phyloP scores from a whole-genome alignment of 2,329 filamentous ascomycete species.

The Aspergillus calidoustus region DNA sequence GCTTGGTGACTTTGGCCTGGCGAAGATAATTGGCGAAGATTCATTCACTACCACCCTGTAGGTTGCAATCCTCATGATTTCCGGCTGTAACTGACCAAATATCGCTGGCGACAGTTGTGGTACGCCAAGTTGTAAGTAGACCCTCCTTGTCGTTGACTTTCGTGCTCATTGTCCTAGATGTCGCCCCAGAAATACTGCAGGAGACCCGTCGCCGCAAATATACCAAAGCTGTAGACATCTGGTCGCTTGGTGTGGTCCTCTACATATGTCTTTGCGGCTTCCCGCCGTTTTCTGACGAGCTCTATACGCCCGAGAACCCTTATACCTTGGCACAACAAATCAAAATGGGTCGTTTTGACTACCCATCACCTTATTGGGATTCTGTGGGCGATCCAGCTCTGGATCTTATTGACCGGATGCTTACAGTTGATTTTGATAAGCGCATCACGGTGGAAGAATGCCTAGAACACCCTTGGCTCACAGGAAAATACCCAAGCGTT shows the following conservation, averaged over 20 bases:
- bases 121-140: slow-evolving; percentile 77
- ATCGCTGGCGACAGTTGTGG: slow-evolving; percentile 62
- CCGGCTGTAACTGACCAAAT: slow-evolving; percentile 18
- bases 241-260: slow-evolving; percentile 95
- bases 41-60: slow-evolving; percentile 94
- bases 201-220: slow-evolving; percentile 83
- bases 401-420: slow-evolving; percentile 93
- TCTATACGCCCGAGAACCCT: slow-evolving; percentile 79
- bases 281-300: slow-evolving; percentile 94
- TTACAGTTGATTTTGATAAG: slow-evolving; percentile 81
- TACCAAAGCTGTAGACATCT: slow-evolving; percentile 92
- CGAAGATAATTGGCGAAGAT: slow-evolving; percentile 98
- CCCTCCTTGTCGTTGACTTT: not conserved
- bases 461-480: slow-evolving; percentile 88
- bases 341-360: slow-evolving; percentile 85
- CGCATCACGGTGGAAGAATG: slow-evolving; percentile 90
- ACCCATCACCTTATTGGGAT: slow-evolving; percentile 96
- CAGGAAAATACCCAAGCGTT: slow-evolving; percentile 61
- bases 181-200: slow-evolving; percentile 92
- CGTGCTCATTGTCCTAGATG: slow-evolving; percentile 58
- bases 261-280: slow-evolving; percentile 98
- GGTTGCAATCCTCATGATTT: slow-evolving; percentile 29
- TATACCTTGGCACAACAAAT: slow-evolving; percentile 89
- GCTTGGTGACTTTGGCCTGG: slow-evolving; percentile 92
- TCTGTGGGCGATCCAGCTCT: slow-evolving; percentile 83